These are phyloP conservation scores for Penicillium sp. DNA, from an alignment of 2,329 filamentous ascomycete species.

Conservation along the genomic window DNA sequence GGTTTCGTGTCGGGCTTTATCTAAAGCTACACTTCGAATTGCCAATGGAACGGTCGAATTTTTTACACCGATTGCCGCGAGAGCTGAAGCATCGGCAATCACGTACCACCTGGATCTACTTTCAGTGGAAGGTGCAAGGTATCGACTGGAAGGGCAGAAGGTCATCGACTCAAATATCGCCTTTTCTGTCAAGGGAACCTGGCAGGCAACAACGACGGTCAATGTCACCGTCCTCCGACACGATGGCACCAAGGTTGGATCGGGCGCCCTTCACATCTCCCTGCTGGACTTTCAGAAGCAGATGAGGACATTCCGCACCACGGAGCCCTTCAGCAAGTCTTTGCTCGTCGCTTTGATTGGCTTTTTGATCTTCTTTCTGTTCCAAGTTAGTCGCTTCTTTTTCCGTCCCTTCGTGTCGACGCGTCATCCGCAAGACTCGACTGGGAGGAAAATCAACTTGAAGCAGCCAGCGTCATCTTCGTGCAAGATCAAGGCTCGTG, in stretches of 20 bases:
- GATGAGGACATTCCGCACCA: neutral
- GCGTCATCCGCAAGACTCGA: neutral
- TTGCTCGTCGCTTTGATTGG: neutral
- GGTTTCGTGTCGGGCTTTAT: neutral
- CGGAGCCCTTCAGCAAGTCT: neutral
- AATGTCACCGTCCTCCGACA: neutral
- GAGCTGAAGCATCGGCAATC: neutral
- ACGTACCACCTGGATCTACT: neutral
- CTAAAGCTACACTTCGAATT: neutral
- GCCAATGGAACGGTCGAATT: neutral
- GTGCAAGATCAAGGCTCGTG: neutral
- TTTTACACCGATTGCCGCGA: neutral
- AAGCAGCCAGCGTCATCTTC: neutral
- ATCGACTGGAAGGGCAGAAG: neutral
- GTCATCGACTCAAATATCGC: neutral
- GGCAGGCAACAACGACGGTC: neutral
- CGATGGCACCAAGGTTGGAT: neutral
- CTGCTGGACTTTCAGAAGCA: neutral
- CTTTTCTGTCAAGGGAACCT: neutral
- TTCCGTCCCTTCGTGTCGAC: neutral
- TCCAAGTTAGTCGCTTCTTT: neutral
- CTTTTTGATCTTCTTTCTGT: neutral
- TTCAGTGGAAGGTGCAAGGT: neutral
- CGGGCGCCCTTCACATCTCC: neutral
- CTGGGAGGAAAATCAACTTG: neutral